These are phyloP conservation scores for Beta macrorhiza DNA, from an alignment of 179 eudicot genomes.

Conservation along the genomic window DNA sequence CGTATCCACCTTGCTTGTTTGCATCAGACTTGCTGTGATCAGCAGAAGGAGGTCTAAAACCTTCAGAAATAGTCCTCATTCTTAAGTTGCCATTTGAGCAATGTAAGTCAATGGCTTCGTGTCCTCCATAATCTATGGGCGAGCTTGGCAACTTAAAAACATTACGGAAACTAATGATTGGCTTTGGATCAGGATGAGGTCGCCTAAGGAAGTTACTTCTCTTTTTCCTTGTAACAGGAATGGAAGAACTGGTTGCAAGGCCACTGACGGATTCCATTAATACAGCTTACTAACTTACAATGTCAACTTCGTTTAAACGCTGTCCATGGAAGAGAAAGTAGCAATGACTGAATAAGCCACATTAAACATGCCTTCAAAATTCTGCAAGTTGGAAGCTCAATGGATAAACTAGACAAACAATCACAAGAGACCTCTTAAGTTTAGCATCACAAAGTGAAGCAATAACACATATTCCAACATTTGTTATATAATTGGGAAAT, in stretches of 20 bases:
- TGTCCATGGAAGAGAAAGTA: background rate
- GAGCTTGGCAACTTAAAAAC: conserved; percentile 15
- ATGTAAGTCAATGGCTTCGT: conserved; percentile 18
- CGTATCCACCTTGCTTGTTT: conserved; percentile 12
- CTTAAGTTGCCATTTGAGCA: conserved; percentile 20
- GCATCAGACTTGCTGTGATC: conserved; percentile 6
- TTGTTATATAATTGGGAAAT: background rate
- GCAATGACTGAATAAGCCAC: background rate
- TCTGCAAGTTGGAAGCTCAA: conserved; percentile 7
- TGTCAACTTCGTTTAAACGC: background rate
- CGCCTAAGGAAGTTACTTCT: conserved; percentile 41
- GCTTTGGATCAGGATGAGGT: conserved; percentile 39
- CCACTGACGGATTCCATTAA: conserved; percentile 32
- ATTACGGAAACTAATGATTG: conserved; percentile 21
- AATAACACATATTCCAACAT: background rate
- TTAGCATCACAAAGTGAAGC: background rate
- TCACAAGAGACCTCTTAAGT: background rate
- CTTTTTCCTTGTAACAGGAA: conserved; percentile 35
- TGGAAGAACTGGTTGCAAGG: conserved; percentile 16
- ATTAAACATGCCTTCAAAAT: background rate
- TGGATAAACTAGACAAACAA: background rate
- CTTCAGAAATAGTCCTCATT: conserved; percentile 10
- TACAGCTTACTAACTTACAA: background rate
- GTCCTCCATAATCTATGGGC: conserved; percentile 16
- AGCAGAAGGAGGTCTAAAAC: background rate